phyloP scores from a whole-genome alignment of 768 basidiomycete species.

The Candolleomyces eurysporus region DNA sequence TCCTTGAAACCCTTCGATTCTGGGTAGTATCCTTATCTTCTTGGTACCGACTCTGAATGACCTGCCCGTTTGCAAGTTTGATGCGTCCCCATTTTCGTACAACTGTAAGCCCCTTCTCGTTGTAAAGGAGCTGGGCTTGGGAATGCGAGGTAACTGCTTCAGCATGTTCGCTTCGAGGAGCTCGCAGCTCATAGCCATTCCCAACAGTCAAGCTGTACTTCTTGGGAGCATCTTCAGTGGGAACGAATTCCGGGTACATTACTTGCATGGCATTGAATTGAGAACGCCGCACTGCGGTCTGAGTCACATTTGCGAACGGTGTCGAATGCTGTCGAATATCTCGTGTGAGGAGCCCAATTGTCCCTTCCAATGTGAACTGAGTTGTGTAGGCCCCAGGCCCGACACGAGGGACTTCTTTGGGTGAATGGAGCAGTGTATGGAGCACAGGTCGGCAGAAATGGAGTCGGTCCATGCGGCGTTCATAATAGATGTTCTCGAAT shows the following conservation, averaged over 20 bases:
- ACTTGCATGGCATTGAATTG: slow-evolving; percentile 18
- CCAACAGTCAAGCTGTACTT: background rate
- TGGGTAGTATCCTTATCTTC: slow-evolving; percentile 20
- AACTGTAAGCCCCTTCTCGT: no score
- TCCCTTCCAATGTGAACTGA: slow-evolving; percentile 25
- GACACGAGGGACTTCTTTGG: slow-evolving; percentile 15
- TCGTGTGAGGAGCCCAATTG: slow-evolving; percentile 26
- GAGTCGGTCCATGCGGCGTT: background rate
- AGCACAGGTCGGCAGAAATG: slow-evolving; percentile 4
- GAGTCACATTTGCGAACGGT: slow-evolving; percentile 25
- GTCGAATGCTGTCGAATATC: slow-evolving; percentile 27
- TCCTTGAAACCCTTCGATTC: background rate
- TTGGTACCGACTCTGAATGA: slow-evolving; percentile 18
- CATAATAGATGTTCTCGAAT: slow-evolving; percentile 24
- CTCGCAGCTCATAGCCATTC: background rate
- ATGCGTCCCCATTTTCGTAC: slow-evolving; percentile 28
- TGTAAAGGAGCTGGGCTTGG: background rate
- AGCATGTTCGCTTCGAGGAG: slow-evolving; percentile 13
- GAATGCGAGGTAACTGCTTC: background rate
- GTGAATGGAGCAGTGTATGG: slow-evolving; percentile 20
- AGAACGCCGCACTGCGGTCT: slow-evolving; percentile 14
- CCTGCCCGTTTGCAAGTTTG: slow-evolving; percentile 30
- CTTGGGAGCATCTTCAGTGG: no score
- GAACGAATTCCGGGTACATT: no score
- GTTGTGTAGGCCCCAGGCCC: slow-evolving; percentile 6